Evolutionary conservation across 495 filamentous ascomycete species (phyloP), one percentile per base, ranked within the genome.

Genomic region (Penicillium crystallinum): DNA sequence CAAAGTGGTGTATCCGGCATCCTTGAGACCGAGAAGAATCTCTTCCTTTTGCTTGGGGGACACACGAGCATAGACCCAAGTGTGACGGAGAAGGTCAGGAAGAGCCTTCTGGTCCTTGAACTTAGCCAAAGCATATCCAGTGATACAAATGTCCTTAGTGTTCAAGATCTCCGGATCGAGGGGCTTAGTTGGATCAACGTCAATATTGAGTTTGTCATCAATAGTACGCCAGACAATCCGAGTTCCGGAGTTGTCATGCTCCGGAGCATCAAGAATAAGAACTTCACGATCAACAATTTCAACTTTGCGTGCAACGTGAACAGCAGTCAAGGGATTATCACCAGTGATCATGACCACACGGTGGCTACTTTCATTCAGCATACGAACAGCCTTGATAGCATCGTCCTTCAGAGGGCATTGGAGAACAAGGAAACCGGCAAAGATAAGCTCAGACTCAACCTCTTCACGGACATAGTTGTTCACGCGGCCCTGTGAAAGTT

Each of bases 11-110:
- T 99, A 99, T 30, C 93, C 93, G 68, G 86, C 86, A 67, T 95
- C 92, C 73, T 96, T 97, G 34, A 99, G 79, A 11, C 92, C 93
- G 23, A 96, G 81, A 31, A 99, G 81, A 65, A 99, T 99, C 46
- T 97, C 95, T 71, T 97, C 93, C 74, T 99, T 99, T 61, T 99
- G 93, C 77, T 95, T 96, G 14, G 93, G 93, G 9, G 93, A 97
- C 30, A 99, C 93, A 58, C 93, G 87, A 58, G 93, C 95, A 64
- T 99, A 99, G 9, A 97, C 93, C 93, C 95, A 97, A 30, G 91
- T 87, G 64, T 97, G 82, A 23, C 90, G 84, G 1, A 97, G 77
- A 33, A 99, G 73, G 34, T 86, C 77, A 41, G 79, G 75, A 63
- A 93, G 82, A 30, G 84, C 83, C 42, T 75, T 70, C 60, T 95